Conservation (phyloP, 2,329 filamentous ascomycete species). For the Fusarium temperatum region DNA sequence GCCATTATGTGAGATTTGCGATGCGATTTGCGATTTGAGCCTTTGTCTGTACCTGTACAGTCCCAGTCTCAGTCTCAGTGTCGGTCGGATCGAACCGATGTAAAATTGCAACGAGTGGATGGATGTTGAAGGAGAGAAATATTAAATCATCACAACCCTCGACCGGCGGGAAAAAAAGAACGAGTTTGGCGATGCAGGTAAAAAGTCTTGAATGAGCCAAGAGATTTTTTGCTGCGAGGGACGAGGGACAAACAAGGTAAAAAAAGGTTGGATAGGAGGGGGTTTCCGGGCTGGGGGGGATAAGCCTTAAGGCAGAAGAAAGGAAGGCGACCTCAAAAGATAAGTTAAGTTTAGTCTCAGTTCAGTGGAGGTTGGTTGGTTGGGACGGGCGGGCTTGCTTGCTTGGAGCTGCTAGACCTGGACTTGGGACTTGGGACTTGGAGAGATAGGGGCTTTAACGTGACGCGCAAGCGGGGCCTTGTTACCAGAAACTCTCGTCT, state of each 20-base stretch:
- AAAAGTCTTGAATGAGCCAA: constrained; percentile 12
- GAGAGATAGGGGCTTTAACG: constrained; percentile 17
- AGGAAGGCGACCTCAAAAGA: background rate
- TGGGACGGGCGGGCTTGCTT: background rate
- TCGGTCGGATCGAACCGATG: background rate
- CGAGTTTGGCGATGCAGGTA: background rate
- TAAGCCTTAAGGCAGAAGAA: constrained; percentile 12
- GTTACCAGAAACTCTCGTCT: constrained; percentile 1
- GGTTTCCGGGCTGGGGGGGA: background rate
- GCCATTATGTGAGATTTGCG: constrained; percentile 18
- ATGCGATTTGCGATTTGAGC: background rate
- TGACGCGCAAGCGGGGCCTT: constrained; percentile 25
- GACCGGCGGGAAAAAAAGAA: constrained; percentile 20
- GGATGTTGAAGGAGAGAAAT: constrained; percentile 17
- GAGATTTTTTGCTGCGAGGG: constrained; percentile 14
- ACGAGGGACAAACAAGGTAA: background rate
- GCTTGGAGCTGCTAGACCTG: background rate
- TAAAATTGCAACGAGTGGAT: constrained; percentile 7
- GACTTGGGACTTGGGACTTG: background rate
- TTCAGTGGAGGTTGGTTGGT: background rate
- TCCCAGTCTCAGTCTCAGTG: background rate
- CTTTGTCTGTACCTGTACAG: background rate
- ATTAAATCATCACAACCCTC: constrained; percentile 26
- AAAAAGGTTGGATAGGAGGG: constrained; percentile 2
- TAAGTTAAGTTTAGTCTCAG: background rate